phyloP scores from a whole-genome alignment of 352 stramenopile genomes.

The Aphanomyces stellatus region DNA sequence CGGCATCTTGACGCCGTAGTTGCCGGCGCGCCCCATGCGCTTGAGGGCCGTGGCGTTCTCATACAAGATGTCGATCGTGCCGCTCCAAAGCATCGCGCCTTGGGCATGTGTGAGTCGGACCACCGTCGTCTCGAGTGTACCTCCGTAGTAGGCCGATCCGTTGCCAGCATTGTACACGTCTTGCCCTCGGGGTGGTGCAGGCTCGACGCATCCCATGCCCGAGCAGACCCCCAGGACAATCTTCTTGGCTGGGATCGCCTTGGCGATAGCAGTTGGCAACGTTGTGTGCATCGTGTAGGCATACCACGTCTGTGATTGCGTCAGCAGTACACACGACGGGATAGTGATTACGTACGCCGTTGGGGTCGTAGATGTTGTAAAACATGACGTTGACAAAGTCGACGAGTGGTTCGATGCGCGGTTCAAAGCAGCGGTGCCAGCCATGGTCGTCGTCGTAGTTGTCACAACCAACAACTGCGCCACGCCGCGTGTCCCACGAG shows the following conservation, averaged over 20 bases:
- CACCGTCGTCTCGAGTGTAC: background rate
- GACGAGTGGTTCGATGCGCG: slow-evolving; percentile 38
- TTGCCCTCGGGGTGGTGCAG: background rate
- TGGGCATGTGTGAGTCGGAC: background rate
- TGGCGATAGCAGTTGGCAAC: background rate
- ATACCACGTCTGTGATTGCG: too few relatives aligned
- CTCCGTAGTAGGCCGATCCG: background rate
- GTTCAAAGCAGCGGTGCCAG: slow-evolving; percentile 47
- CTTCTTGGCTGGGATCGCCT: background rate
- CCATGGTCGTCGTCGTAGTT: background rate
- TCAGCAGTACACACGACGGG: too few relatives aligned
- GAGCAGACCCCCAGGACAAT: slow-evolving; percentile 3
- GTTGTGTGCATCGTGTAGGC: background rate
- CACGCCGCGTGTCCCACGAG: background rate
- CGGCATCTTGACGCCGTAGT: slow-evolving; percentile 17
- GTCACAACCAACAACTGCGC: background rate
- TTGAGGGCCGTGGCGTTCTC: slow-evolving; percentile 5
- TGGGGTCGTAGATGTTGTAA: slow-evolving; percentile 37
- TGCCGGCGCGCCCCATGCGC: slow-evolving; percentile 5
- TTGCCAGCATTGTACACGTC: slow-evolving; percentile 7
- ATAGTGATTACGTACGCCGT: background rate
- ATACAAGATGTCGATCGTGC: slow-evolving; percentile 14
- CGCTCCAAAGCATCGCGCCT: slow-evolving; percentile 15
- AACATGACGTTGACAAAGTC: slow-evolving; percentile 82
- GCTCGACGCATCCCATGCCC: slow-evolving; percentile 1